These are phyloP conservation scores for Rubus idaeus DNA, from an alignment of 306 rosid genomes.

Conservation along the genomic window DNA sequence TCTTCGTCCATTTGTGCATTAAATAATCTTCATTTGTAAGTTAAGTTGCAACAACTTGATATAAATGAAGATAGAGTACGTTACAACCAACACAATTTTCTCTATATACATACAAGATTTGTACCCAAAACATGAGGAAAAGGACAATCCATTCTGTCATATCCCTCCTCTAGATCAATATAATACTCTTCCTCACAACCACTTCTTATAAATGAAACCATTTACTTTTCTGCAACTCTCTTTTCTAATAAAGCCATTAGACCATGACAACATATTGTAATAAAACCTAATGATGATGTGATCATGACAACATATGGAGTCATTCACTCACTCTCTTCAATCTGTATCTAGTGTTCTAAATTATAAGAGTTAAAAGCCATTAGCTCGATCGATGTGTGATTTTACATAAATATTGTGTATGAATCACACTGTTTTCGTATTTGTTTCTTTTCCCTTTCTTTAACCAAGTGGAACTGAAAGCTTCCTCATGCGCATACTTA, in stretches of 20 bases:
- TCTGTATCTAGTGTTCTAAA: conserved; percentile 3
- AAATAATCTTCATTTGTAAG: conserved; percentile 20
- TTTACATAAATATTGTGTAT: conserved; percentile 3
- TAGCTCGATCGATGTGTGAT: not conserved
- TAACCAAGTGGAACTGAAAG: conserved; percentile 26
- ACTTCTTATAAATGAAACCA: conserved; percentile 29
- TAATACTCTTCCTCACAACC: conserved; percentile 32
- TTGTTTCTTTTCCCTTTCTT: conserved; percentile 18
- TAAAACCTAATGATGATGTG: conserved; percentile 3
- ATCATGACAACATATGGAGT: not conserved
- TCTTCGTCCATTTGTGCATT: conserved; percentile 22
- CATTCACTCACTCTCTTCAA: not conserved
- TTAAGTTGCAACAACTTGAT: conserved; percentile 30
- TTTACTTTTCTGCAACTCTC: not conserved
- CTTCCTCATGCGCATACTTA: conserved; percentile 31
- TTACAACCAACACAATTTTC: conserved; percentile 26
- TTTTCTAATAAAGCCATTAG: not conserved
- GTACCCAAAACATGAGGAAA: conserved; percentile 21
- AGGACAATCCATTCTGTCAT: conserved; percentile 23
- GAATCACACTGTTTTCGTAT: conserved; percentile 9
- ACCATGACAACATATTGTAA: not conserved
- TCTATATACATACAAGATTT: conserved; percentile 10
- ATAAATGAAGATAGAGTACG: conserved; percentile 31
- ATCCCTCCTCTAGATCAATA: conserved; percentile 19
- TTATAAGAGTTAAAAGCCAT: not conserved